phyloP scores from a whole-genome alignment of 441 rosid species.

The Jatropha multifida region DNA sequence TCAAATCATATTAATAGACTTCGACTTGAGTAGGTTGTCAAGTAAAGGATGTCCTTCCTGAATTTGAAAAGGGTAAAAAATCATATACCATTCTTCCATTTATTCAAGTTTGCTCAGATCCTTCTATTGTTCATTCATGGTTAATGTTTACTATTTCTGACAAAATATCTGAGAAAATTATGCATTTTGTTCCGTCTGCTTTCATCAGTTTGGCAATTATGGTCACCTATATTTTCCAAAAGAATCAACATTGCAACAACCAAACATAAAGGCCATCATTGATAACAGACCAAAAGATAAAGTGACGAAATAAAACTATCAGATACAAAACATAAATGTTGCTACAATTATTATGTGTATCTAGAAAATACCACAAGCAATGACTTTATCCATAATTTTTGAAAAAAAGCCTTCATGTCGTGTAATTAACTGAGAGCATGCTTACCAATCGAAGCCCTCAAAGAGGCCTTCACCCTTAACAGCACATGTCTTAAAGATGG shows the following conservation, averaged over 20 bases:
- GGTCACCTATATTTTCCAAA: background rate
- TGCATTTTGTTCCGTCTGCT: background rate
- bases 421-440: background rate
- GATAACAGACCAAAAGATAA: background rate
- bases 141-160: background rate
- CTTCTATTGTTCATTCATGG: background rate
- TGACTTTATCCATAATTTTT: background rate
- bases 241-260: background rate
- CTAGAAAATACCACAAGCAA: background rate
- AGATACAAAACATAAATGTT: background rate
- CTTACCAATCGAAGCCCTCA: slow-evolving; percentile 67
- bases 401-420: background rate
- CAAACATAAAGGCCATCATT: no score
- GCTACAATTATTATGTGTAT: background rate
- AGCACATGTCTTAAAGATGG: slow-evolving; percentile 57
- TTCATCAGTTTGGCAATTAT: background rate
- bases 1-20: background rate
- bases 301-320: background rate
- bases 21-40: slow-evolving; percentile 1
- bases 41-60: background rate
- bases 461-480: slow-evolving; percentile 61
- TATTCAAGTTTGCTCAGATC: background rate
- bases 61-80: no score
- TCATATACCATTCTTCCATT: background rate
- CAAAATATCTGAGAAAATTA: background rate